Conservation (phyloP, 2,329 filamentous ascomycete species). For the Myrmaecium sp. region DNA sequence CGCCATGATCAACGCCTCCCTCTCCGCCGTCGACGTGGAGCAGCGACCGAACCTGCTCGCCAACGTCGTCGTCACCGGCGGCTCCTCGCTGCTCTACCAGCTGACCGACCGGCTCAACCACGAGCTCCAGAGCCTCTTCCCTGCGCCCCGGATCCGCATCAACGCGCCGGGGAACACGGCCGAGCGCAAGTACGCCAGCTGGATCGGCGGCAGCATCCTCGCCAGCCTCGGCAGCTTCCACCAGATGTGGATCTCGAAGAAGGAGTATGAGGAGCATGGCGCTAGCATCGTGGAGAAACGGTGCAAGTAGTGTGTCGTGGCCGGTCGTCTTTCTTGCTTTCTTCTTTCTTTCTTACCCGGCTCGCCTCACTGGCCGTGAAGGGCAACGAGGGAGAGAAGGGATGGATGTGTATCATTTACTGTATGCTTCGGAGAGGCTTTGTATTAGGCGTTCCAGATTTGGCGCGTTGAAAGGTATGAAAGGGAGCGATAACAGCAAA, state of each 20-base stretch:
- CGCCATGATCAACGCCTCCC: slow-evolving; percentile 59
- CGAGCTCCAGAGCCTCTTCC: slow-evolving; percentile 68
- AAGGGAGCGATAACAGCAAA: no score
- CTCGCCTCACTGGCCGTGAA: no score
- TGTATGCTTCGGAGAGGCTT: no score
- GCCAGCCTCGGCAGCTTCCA: slow-evolving; percentile 94
- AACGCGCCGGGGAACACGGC: slow-evolving; percentile 72
- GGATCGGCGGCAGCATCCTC: slow-evolving; percentile 93
- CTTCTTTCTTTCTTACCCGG: no score
- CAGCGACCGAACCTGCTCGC: slow-evolving; percentile 64
- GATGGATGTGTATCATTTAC: no score
- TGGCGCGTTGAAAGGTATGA: no score
- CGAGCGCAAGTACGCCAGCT: slow-evolving; percentile 81
- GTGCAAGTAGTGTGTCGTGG: slow-evolving; percentile 66
- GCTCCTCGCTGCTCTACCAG: slow-evolving; percentile 71
- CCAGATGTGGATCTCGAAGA: slow-evolving; percentile 87
- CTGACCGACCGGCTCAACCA: slow-evolving; percentile 81
- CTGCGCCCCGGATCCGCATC: slow-evolving; percentile 72
- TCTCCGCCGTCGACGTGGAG: slow-evolving; percentile 76
- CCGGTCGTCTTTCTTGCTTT: no score
- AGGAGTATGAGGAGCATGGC: slow-evolving; percentile 96
- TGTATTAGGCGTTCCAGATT: no score
- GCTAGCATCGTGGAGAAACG: slow-evolving; percentile 83
- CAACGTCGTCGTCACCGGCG: slow-evolving; percentile 88
- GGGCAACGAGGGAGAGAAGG: no score